Percentiles rank a stretch among this genome's conserved stretches.
phyloP scores from a whole-genome alignment of 768 basidiomycete genomes.

The Psilocybe sp. region DNA sequence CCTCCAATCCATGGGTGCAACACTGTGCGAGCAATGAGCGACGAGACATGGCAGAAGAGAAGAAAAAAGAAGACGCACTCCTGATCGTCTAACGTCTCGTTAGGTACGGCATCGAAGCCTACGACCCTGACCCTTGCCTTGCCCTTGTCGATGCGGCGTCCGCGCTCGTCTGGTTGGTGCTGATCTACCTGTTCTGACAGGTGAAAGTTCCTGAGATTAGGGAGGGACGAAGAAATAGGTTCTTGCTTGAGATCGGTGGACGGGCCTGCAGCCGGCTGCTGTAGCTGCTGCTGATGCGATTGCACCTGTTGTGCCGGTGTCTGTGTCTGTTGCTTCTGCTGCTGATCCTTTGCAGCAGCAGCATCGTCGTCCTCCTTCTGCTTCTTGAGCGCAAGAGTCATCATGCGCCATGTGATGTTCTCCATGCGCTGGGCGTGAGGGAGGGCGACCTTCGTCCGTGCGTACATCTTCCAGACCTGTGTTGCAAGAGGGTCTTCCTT shows the following conservation, averaged over 20 bases:
- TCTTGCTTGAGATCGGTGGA: conserved; percentile 2
- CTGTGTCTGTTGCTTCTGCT: no score
- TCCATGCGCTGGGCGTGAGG: conserved; percentile 97
- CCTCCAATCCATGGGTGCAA: conserved; percentile 88
- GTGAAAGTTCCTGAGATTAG: not conserved
- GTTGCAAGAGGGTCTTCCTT: conserved; percentile 90
- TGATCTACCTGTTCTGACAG: conserved; percentile 17
- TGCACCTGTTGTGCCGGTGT: no score
- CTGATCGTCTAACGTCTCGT: conserved; percentile 67
- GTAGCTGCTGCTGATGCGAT: conserved; percentile 6
- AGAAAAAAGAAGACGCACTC: conserved; percentile 53
- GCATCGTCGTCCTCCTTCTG: conserved; percentile 72
- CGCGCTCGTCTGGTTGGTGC: conserved; percentile 49
- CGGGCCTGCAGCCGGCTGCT: not conserved
- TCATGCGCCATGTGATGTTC: conserved; percentile 98
- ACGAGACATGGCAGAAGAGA: conserved; percentile 2
- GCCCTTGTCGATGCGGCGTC: conserved; percentile 77
- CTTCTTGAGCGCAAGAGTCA: conserved; percentile 92
- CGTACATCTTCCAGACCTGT: conserved; percentile 97
- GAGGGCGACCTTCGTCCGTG: conserved; percentile 82
- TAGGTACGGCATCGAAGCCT: conserved; percentile 76
- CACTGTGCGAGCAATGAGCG: conserved; percentile 33
- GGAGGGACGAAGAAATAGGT: conserved; percentile 6
- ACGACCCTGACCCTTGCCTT: conserved; percentile 75
- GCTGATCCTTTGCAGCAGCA: conserved; percentile 11